Conservation (phyloP, 164 flowering plant genomes). For the Magnolia changhungtana region DNA sequence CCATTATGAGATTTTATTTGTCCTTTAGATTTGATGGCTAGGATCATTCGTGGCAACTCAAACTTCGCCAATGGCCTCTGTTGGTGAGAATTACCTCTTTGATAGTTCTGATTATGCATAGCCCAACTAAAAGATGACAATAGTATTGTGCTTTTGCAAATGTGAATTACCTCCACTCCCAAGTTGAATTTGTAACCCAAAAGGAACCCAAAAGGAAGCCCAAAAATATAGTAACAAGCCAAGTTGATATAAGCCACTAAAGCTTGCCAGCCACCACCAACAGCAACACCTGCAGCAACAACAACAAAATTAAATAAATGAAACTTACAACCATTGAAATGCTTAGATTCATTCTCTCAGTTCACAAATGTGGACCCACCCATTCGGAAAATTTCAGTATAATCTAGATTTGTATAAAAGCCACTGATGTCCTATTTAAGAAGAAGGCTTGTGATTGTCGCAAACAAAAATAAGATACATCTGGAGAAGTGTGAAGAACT, state of each 20-base stretch:
- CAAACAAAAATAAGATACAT: no score
- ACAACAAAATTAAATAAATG: background rate
- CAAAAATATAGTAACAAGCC: conserved; percentile 62
- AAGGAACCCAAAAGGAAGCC: conserved; percentile 78
- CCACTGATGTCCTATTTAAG: no score
- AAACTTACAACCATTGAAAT: background rate
- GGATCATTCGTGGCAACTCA: no score
- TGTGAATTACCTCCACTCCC: conserved; percentile 38
- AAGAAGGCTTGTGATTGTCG: no score
- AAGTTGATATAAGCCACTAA: conserved; percentile 79
- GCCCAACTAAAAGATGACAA: background rate
- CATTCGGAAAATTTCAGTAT: no score
- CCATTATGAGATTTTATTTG: no score
- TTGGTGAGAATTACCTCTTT: no score
- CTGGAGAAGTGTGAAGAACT: no score
- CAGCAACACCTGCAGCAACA: conserved; percentile 61
- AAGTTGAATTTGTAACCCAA: conserved; percentile 52
- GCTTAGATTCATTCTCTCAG: no score
- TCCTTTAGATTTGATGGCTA: no score
- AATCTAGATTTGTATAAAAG: no score
- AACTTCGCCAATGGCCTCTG: no score
- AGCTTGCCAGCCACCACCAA: conserved; percentile 93
- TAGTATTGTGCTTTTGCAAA: background rate
- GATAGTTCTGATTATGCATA: background rate
- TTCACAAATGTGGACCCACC: background rate